Evolutionary conservation across 2,329 filamentous ascomycete genomes (phyloP).

Genomic region (Lojkania enalia): DNA sequence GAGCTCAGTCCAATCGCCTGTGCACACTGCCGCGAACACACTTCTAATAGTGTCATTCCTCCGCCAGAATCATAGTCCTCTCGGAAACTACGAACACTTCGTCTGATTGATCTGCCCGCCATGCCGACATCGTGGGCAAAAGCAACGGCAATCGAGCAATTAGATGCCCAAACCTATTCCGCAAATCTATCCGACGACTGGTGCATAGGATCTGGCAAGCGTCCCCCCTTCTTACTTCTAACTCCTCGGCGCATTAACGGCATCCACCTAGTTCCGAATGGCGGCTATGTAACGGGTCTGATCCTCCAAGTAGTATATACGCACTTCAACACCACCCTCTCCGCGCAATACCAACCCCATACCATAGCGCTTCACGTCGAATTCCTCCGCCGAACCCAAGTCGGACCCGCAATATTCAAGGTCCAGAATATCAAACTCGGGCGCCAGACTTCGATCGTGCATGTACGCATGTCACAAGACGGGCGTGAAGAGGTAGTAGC

Average conservation of each 20-base stretch:
- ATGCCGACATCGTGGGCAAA: constrained; percentile 48
- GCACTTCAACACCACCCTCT: constrained; percentile 63
- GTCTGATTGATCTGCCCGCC: too few species aligned
- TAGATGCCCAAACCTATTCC: constrained; percentile 61
- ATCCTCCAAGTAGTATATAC: constrained; percentile 62
- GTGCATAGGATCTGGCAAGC: constrained; percentile 66
- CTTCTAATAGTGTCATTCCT: too few species aligned
- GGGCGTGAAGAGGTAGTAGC: constrained; percentile 64
- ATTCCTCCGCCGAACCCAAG: constrained; percentile 66
- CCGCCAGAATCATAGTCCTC: too few species aligned
- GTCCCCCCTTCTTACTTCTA: background rate
- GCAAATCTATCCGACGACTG: constrained; percentile 61
- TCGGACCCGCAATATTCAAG: constrained; percentile 59
- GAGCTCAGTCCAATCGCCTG: too few species aligned
- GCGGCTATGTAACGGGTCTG: constrained; percentile 68
- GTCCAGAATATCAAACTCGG: constrained; percentile 68
- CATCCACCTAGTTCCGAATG: constrained; percentile 66
- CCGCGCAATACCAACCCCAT: constrained; percentile 62
- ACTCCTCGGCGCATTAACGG: constrained; percentile 9
- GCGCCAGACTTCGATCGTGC: constrained; percentile 64
- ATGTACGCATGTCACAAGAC: constrained; percentile 62
- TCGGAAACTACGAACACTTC: too few species aligned
- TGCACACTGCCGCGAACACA: too few species aligned
- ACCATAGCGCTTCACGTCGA: constrained; percentile 67
- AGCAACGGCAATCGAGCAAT: constrained; percentile 53